Base-by-base conservation (phyloP, 192 early-diverging fungal genomes). In the Endogone sp. region DNA sequence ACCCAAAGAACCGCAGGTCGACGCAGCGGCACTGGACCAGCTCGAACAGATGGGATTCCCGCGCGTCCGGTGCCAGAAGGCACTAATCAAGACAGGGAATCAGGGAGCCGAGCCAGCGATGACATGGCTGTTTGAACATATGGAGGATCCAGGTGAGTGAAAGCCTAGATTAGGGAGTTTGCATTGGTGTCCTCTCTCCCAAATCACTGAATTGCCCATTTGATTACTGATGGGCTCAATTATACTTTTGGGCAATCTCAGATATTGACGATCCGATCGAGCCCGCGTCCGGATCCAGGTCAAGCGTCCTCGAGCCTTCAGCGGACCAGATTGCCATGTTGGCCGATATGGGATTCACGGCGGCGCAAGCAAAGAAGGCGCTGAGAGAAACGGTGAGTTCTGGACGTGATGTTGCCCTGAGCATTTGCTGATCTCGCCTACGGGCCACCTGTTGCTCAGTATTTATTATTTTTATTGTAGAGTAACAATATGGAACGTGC, bases 61-160 rank as follows among this genome's bases (percentile, higher is more conserved):
- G 20, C 87, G 93, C 70, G 81, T 87, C 59, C 83, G 94, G 58
- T 93, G 92, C 67, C 86, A 87, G 61, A 93, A 92, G 70, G 97
- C 96, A 0, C 74, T 98, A 32, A 72, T 89, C 44, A 84, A 81
- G 25, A 96, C 95, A 3, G 93, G 92, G 21, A 91, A 94, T 73
- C 79, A 84, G 31, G 93, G 90, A 16, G 82, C 88, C 4, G 94
- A 97, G 65, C 76, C 82, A 3, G 97, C 96, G 2, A 94, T 96
- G 92, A 89, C 88, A 71, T 98, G 96, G 96, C 67, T 98, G 26
- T 93, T 98, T 81, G 93, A 94, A 75, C 94, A 97, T 68, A 96
- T 97, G 92, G 97, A 99, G 27, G 97, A 98, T 81, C 84, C 95
- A 29, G 90, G 92, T 86, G 67, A 29, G 26, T 28, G 56, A 54